Percentiles rank a stretch among this genome's conserved stretches.
Evolutionary conservation across 805 yeast genomes (phyloP).

Genomic region (Monosporozyma unispora): DNA sequence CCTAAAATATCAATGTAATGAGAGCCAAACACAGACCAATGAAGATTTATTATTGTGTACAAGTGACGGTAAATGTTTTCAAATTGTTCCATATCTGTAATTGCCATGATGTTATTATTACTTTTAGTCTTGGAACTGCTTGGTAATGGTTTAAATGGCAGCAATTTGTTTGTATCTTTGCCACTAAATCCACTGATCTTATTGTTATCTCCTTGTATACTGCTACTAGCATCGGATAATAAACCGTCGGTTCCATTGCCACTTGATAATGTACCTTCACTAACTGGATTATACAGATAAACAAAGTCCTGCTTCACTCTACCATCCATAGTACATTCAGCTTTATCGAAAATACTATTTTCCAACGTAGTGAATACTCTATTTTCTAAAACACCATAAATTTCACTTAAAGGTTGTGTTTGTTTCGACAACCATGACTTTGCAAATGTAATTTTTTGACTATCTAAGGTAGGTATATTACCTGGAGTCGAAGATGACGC

Average conservation of each 20-base stretch:
- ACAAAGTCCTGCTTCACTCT: constrained; percentile 29
- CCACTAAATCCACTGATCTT: not conserved
- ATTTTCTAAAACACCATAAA: constrained; percentile 67
- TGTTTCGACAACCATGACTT: constrained; percentile 77
- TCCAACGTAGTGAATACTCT: constrained; percentile 47
- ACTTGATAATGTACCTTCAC: constrained; percentile 6
- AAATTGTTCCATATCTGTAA: constrained; percentile 41
- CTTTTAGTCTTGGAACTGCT: not conserved
- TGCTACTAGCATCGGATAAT: constrained; percentile 4
- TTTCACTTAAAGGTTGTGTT: constrained; percentile 73
- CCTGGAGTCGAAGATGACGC: not conserved
- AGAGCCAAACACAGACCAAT: constrained; percentile 74
- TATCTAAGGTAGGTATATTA: constrained; percentile 18
- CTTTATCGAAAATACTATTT: constrained; percentile 29
- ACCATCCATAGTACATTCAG: constrained; percentile 32
- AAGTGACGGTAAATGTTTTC: constrained; percentile 50
- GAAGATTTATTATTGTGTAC: constrained; percentile 61
- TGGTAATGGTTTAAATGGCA: constrained; percentile 4
- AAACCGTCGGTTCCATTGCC: constrained; percentile 3
- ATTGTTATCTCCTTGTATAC: not conserved
- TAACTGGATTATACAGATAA: constrained; percentile 16
- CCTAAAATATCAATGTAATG: constrained; percentile 44
- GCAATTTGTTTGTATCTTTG: not conserved
- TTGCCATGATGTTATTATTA: constrained; percentile 11
- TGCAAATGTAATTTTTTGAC: constrained; percentile 40